A percentile compares a stretch with the other conserved stretches of the same genome.
phyloP scores from a whole-genome alignment of 208 protist species.

The Blechomonas ayalai region DNA sequence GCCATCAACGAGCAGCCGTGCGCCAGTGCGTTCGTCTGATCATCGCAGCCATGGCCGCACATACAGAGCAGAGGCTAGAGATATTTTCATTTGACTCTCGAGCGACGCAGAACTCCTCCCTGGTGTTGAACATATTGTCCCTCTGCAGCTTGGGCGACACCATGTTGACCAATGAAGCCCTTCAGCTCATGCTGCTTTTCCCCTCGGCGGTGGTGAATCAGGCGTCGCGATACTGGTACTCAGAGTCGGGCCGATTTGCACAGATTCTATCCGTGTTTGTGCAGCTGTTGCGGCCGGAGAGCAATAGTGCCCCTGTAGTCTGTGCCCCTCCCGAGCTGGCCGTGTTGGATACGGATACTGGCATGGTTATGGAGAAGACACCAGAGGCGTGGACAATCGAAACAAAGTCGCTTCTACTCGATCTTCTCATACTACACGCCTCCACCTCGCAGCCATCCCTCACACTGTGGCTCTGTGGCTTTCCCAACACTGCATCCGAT shows the following conservation, averaged over 20 bases:
- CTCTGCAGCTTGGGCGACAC: constrained; percentile 33
- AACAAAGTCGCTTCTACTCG: constrained; percentile 65
- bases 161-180: constrained; percentile 40
- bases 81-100: constrained; percentile 69
- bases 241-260: constrained; percentile 17
- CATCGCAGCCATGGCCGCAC: constrained; percentile 41
- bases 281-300: constrained; percentile 6
- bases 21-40: constrained; percentile 68
- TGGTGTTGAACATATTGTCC: constrained; percentile 41
- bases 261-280: constrained; percentile 1
- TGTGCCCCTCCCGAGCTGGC: constrained; percentile 58
- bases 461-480: constrained; percentile 48
- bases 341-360: constrained; percentile 28
- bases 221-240: constrained; percentile 37
- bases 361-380: constrained; percentile 4
- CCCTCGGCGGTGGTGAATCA: constrained; percentile 39
- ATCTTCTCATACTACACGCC: constrained; percentile 74
- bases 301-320: constrained; percentile 14
- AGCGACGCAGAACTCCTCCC: constrained; percentile 44
- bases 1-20: constrained; percentile 53
- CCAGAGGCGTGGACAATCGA: constrained; percentile 12
- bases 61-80: constrained; percentile 40
- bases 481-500: constrained; percentile 14
- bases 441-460: constrained; percentile 30
- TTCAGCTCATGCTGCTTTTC: constrained; percentile 57